A percentile compares a stretch with the other conserved stretches of the same genome.
phyloP scores from a whole-genome alignment of 2,329 filamentous ascomycete species.

The Lachnellula occidentalis region DNA sequence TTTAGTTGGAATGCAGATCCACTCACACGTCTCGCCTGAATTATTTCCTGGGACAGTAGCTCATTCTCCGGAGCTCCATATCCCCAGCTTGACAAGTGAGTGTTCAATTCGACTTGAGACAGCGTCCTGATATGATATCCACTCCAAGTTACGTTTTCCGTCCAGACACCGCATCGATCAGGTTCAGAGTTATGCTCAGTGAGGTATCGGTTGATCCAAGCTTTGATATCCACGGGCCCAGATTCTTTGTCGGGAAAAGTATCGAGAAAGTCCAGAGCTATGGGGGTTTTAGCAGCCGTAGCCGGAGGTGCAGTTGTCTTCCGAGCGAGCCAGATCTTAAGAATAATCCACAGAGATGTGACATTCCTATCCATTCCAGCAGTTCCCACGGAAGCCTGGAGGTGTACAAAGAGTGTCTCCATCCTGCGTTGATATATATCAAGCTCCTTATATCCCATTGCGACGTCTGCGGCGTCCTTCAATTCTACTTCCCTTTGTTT shows the following conservation, averaged over 20 bases:
- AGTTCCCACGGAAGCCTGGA: too few relatives aligned
- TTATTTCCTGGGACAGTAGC: neutral
- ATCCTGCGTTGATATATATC: too few relatives aligned
- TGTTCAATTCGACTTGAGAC: neutral
- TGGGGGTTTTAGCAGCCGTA: too few relatives aligned
- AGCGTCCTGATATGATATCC: neutral
- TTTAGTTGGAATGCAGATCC: too few relatives aligned
- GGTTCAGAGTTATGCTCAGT: neutral
- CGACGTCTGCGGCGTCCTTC: too few relatives aligned
- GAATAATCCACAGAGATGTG: too few relatives aligned
- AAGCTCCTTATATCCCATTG: too few relatives aligned
- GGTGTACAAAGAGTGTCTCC: too few relatives aligned
- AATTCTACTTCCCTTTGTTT: too few relatives aligned
- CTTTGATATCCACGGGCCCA: neutral
- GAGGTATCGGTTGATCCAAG: neutral
- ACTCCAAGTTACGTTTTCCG: neutral
- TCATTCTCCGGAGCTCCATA: neutral
- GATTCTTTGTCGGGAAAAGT: neutral
- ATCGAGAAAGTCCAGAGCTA: neutral
- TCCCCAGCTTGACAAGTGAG: neutral
- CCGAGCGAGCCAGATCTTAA: too few relatives aligned
- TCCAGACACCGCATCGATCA: neutral
- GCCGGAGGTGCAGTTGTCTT: too few relatives aligned
- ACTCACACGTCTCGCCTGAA: neutral
- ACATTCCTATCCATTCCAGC: too few relatives aligned